Evolutionary conservation across 306 rosid genomes (phyloP).

Genomic region (Herpetospermum pedunculosum): DNA sequence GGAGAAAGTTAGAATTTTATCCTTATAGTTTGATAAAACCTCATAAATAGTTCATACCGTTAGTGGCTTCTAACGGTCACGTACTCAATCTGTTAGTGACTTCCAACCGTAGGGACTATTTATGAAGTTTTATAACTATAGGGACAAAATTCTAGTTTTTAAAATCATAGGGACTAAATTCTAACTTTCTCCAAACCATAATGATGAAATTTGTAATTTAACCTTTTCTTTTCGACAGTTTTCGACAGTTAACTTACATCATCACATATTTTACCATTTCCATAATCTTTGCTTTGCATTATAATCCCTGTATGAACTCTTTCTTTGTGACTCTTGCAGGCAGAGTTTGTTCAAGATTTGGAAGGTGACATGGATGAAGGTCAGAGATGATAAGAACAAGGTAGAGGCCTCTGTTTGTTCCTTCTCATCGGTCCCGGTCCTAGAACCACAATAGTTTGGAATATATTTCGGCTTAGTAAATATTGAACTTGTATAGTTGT

Average conservation of each 20-base stretch:
- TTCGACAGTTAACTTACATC: too few relatives aligned
- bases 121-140: too few relatives aligned
- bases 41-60: too few relatives aligned
- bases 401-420: constrained; percentile 27
- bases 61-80: too few relatives aligned
- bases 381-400: constrained; percentile 22
- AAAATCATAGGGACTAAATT: too few relatives aligned
- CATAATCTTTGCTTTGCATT: background rate
- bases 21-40: too few relatives aligned
- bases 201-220: too few relatives aligned
- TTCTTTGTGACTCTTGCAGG: constrained; percentile 26
- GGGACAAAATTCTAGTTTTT: too few relatives aligned
- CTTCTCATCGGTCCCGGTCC: constrained; percentile 30
- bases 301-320: background rate
- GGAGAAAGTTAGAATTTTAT: too few relatives aligned
- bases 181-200: too few relatives aligned
- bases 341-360: constrained; percentile 39
- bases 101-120: too few relatives aligned
- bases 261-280: background rate
- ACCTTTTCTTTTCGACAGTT: background rate
- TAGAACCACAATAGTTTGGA: constrained; percentile 24
- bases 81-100: too few relatives aligned
- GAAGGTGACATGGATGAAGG: constrained; percentile 55
- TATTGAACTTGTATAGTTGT: background rate
- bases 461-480: background rate